Conservation (phyloP, 1,284 basidiomycete species). For the Marasmius tenuissimus region DNA sequence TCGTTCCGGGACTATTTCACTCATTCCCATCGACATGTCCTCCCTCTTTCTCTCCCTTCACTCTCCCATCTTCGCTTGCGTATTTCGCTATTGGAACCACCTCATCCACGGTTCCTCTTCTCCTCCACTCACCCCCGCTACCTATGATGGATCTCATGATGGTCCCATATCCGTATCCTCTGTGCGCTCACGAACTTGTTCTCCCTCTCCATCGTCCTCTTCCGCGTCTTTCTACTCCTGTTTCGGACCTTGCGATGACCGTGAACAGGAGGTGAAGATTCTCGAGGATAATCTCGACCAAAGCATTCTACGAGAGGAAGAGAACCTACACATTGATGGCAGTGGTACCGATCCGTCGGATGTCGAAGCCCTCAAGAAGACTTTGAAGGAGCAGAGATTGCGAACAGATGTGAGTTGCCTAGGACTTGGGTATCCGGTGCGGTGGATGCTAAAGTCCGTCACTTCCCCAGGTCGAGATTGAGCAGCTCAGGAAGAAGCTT, state of each 20-base stretch:
- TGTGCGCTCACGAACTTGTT: background rate
- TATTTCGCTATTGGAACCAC: background rate
- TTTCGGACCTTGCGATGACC: background rate
- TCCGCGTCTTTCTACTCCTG: background rate
- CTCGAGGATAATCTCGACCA: constrained; percentile 79
- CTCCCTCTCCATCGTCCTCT: background rate
- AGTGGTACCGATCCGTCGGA: constrained; percentile 25
- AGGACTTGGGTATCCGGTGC: background rate
- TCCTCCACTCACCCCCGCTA: background rate
- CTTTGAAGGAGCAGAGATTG: constrained; percentile 48
- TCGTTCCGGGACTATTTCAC: too few relatives aligned
- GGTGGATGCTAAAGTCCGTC: background rate
- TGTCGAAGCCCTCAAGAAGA: constrained; percentile 37
- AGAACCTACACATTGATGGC: constrained; percentile 32
- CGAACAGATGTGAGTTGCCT: constrained; percentile 51
- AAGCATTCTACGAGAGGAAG: constrained; percentile 53
- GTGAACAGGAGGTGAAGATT: constrained; percentile 61
- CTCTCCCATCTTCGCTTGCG: background rate
- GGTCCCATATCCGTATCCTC: background rate
- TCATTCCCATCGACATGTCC: background rate
- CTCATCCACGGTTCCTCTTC: background rate
- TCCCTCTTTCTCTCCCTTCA: background rate
- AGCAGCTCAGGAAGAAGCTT: constrained; percentile 68
- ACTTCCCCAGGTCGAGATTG: constrained; percentile 53
- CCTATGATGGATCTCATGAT: background rate